These are phyloP conservation scores for Prunus armeniaca DNA, from an alignment of 306 rosid genomes.

Conservation along the genomic window DNA sequence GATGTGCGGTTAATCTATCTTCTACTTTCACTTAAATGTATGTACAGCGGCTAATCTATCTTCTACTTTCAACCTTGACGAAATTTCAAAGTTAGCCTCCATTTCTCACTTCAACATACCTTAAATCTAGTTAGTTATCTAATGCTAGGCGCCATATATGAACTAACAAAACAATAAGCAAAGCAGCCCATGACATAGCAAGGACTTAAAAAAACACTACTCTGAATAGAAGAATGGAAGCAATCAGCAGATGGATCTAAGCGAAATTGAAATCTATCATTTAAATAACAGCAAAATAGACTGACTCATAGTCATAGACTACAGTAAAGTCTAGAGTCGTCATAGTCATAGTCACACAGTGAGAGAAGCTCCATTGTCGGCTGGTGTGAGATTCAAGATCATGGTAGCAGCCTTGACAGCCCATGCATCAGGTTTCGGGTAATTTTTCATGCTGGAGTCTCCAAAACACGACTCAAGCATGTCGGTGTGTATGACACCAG, in stretches of 20 bases:
- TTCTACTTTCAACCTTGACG: too few species aligned
- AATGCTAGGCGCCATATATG: too few species aligned
- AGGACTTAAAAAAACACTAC: too few species aligned
- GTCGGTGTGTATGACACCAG: constrained; percentile 80
- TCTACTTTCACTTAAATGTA: too few species aligned
- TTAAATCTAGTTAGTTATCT: too few species aligned
- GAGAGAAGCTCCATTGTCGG: constrained; percentile 93
- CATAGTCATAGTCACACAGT: constrained; percentile 39
- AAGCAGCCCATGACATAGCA: too few species aligned
- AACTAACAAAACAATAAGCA: neutral
- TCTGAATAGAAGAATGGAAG: neutral
- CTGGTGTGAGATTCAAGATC: constrained; percentile 73
- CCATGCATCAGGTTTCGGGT: constrained; percentile 76
- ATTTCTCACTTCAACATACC: too few species aligned
- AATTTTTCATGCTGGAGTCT: constrained; percentile 43
- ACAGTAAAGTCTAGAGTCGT: neutral
- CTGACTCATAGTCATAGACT: neutral
- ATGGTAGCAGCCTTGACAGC: constrained; percentile 80
- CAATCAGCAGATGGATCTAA: neutral
- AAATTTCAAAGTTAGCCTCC: too few species aligned
- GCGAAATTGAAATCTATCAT: too few species aligned
- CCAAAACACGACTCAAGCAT: constrained; percentile 96
- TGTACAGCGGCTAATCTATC: too few species aligned
- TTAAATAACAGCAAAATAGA: neutral
- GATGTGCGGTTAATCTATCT: too few species aligned